A percentile compares a stretch with the other conserved stretches of the same genome.
Evolutionary conservation across 192 early-diverging fungal genomes (phyloP).

Genomic region (Phycomyces blakesleeanus): DNA sequence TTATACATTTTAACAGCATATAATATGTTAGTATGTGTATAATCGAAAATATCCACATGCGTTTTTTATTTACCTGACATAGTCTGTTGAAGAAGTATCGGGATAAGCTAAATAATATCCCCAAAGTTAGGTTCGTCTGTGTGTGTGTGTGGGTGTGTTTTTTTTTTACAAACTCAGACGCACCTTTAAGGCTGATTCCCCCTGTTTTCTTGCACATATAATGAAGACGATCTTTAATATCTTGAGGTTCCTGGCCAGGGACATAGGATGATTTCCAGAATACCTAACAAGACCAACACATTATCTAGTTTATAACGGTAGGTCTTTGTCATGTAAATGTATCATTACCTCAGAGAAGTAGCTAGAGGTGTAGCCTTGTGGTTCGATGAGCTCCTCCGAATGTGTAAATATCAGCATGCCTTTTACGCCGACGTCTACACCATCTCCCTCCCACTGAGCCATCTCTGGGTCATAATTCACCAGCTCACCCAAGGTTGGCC

Average conservation of each 20-base stretch:
- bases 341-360: conserved; percentile 8
- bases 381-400: neutral
- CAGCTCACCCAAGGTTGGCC: conserved; percentile 25
- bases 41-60: too few species aligned
- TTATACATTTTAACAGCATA: neutral
- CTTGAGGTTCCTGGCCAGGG: neutral
- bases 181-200: conserved; percentile 5
- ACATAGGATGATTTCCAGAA: conserved; percentile 15
- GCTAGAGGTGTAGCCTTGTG: neutral
- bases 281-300: neutral
- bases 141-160: too few species aligned
- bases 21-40: neutral
- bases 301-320: neutral
- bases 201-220: conserved; percentile 9
- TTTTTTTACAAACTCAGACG: too few species aligned
- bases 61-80: neutral
- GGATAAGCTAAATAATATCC: neutral
- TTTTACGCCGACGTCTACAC: conserved; percentile 27
- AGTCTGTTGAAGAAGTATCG: neutral
- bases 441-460: conserved; percentile 34
- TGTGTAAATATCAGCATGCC: conserved; percentile 21
- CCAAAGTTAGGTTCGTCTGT: neutral
- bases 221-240: neutral
- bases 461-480: conserved; percentile 31
- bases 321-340: neutral